phyloP scores from a whole-genome alignment of 1,139 yeast species.

The Zygosaccharomyces pseudobailii region DNA sequence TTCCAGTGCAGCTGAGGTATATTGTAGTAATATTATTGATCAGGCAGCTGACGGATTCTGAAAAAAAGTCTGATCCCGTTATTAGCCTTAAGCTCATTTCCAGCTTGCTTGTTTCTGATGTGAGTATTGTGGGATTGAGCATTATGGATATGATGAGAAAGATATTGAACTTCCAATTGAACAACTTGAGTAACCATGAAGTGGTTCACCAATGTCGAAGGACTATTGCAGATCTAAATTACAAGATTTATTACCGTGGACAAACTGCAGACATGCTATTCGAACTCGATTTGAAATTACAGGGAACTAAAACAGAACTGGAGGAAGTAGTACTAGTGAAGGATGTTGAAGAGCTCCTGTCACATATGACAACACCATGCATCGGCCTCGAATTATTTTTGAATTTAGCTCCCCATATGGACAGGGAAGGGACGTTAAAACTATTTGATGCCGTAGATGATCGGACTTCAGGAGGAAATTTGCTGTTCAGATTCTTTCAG shows the following conservation, averaged over 20 bases:
- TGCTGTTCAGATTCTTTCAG: conserved; percentile 23
- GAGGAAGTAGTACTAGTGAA: conserved; percentile 17
- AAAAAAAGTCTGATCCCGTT: conserved; percentile 37
- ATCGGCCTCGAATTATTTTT: conserved; percentile 27
- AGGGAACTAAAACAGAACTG: conserved; percentile 12
- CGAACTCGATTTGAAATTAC: conserved; percentile 27
- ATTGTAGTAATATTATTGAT: conserved; percentile 50
- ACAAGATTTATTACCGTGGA: conserved; percentile 33
- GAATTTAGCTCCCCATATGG: conserved; percentile 24
- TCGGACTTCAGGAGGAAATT: conserved; percentile 19
- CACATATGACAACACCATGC: conserved; percentile 19
- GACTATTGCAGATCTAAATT: conserved; percentile 30
- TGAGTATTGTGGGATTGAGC: conserved; percentile 83
- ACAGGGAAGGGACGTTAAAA: conserved; percentile 8
- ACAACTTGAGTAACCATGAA: conserved; percentile 29
- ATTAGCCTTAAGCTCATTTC: conserved; percentile 53
- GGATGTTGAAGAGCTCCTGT: conserved; percentile 23
- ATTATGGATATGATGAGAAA: conserved; percentile 75
- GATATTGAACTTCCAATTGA: conserved; percentile 55
- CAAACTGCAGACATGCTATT: conserved; percentile 34
- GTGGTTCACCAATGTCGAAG: conserved; percentile 24
- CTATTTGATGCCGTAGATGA: conserved; percentile 24
- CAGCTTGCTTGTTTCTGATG: conserved; percentile 68
- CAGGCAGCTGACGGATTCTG: conserved; percentile 25
- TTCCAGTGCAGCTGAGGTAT: conserved; percentile 86